These are phyloP conservation scores for Xanthoparmelia taractica DNA, from an alignment of 495 filamentous ascomycete genomes.

Conservation along the genomic window DNA sequence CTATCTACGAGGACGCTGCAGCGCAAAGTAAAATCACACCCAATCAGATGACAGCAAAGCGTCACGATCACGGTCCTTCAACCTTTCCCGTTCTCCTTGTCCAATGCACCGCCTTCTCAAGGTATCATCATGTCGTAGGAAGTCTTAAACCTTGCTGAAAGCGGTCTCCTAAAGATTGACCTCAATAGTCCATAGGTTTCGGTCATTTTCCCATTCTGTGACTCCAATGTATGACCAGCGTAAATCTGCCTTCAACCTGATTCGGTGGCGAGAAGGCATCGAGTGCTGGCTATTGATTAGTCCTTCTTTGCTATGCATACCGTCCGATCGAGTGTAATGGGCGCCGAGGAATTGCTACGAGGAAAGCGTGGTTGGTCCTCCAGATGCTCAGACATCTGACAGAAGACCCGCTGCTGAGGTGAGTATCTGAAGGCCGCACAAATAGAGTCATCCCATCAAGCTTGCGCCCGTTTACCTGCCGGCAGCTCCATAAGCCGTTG, in stretches of 20 bases:
- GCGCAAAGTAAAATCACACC: background rate
- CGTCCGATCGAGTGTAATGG: background rate
- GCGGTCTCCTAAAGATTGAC: background rate
- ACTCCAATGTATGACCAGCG: background rate
- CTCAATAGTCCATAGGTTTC: background rate
- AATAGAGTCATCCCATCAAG: background rate
- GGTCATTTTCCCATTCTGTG: background rate
- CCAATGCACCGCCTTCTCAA: background rate
- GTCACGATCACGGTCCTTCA: conserved; percentile 1
- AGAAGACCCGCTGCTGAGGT: background rate
- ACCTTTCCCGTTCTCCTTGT: background rate
- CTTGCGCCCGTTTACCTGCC: background rate
- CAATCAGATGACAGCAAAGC: conserved; percentile 5
- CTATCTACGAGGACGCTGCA: conserved; percentile 17
- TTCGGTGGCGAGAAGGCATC: background rate
- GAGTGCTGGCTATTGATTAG: background rate
- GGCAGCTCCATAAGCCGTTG: background rate
- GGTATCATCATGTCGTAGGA: background rate
- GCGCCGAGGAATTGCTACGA: background rate
- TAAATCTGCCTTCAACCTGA: background rate
- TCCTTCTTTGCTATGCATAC: background rate
- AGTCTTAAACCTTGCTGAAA: background rate
- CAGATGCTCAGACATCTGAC: background rate
- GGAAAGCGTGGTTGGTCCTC: background rate
- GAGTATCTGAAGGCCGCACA: background rate